phyloP scores from a whole-genome alignment of 2,329 filamentous ascomycete species.

The Magnaporthiopsis incrustans region DNA sequence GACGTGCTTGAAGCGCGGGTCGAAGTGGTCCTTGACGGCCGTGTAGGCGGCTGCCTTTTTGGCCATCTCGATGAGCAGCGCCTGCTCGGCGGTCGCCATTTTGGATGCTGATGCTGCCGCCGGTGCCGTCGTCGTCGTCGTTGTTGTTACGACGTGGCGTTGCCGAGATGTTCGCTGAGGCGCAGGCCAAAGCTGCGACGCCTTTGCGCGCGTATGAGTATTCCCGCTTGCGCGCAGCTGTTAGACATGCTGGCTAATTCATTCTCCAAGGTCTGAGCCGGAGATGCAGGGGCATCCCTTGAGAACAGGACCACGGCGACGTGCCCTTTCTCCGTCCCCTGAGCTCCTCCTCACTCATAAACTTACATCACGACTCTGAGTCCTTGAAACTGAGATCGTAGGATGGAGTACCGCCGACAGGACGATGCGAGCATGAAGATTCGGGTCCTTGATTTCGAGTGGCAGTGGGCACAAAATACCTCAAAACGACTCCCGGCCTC shows the following conservation, averaged over 20 bases:
- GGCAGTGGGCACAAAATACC: background rate
- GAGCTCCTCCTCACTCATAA: background rate
- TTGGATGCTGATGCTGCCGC: background rate
- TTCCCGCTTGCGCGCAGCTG: background rate
- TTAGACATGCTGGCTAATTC: background rate
- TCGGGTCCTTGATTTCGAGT: background rate
- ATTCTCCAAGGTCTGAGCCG: background rate
- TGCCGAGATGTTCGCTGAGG: background rate
- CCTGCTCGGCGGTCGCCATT: slow-evolving; percentile 14
- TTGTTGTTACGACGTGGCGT: slow-evolving; percentile 17
- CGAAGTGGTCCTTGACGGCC: slow-evolving; percentile 67
- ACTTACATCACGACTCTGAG: background rate
- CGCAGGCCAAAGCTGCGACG: background rate
- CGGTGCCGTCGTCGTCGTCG: background rate
- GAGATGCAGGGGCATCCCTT: no score
- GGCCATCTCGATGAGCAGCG: slow-evolving; percentile 54
- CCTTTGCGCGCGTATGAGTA: background rate
- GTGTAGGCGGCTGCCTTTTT: slow-evolving; percentile 68
- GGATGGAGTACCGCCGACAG: background rate
- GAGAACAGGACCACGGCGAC: background rate
- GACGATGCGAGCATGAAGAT: background rate
- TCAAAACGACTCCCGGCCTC: background rate
- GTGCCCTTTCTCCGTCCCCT: background rate
- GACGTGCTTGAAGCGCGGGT: slow-evolving; percentile 52
- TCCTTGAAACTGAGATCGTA: background rate